These are phyloP conservation scores for Candida ortonii DNA, from an alignment of 805 yeast genomes.

Conservation along the genomic window DNA sequence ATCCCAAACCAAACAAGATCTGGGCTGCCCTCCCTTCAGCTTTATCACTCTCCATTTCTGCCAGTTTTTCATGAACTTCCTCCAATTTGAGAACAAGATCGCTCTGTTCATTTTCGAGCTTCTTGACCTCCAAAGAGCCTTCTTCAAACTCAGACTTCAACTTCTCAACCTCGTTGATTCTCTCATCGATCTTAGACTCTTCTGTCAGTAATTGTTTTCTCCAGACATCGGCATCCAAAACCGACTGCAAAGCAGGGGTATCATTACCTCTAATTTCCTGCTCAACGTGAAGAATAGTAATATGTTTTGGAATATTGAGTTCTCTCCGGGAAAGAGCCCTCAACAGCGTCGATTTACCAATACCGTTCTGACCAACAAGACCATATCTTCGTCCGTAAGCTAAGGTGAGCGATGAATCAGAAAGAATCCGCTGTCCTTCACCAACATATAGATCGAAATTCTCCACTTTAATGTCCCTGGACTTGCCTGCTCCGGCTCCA, in stretches of 20 bases:
- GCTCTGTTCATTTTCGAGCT: slow-evolving; percentile 84
- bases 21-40: slow-evolving; percentile 98
- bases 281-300: slow-evolving; percentile 93
- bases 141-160: slow-evolving; percentile 72
- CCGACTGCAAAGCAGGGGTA: slow-evolving; percentile 85
- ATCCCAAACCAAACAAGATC: slow-evolving; percentile 89
- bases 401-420: slow-evolving; percentile 82
- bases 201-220: slow-evolving; percentile 82
- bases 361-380: slow-evolving; percentile 98
- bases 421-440: slow-evolving; percentile 87
- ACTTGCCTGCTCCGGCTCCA: slow-evolving; percentile 87
- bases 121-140: slow-evolving; percentile 67
- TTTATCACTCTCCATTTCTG: slow-evolving; percentile 94
- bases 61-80: slow-evolving; percentile 76
- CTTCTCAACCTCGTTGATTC: slow-evolving; percentile 71
- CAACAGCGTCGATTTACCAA: slow-evolving; percentile 93
- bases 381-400: slow-evolving; percentile 95
- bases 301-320: slow-evolving; percentile 89
- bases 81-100: slow-evolving; percentile 77
- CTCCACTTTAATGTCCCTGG: slow-evolving; percentile 94
- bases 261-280: slow-evolving; percentile 97
- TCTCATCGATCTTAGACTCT: slow-evolving; percentile 67
- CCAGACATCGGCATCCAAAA: slow-evolving; percentile 99
- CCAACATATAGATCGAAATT: slow-evolving; percentile 94
- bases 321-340: slow-evolving; percentile 93